Evolutionary conservation across 768 basidiomycete genomes (phyloP), one percentile per base, ranked within the genome.

Genomic region (Tricholoma saponaceum): DNA sequence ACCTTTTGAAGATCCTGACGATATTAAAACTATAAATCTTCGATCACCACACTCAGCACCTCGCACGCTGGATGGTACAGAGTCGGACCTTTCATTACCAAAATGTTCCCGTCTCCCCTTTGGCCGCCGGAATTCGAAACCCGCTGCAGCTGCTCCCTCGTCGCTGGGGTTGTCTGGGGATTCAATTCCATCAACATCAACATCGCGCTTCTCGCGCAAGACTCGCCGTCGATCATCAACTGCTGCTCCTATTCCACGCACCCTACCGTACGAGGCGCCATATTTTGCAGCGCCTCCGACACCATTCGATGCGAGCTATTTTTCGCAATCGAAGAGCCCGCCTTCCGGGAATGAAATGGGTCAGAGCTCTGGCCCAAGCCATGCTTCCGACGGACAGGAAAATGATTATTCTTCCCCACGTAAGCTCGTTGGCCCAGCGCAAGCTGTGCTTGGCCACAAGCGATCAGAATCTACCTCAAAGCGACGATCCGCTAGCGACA

Each of bases 271-370:
- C 54, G 76, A 72, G 47, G 74, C 78, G 26, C 77, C 78, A 5
- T 78, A 78, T 70, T 79, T 79, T 58, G 77, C 76, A 1, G 60
- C 70, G 23, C 77, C 76, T 9, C 77, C 77, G 6, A 58, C 67
- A 18, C 49, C 67, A 30, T 55, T 69, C 12, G 66, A 69, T 23
- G 57, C 60, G 25, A 49, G 30, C 20, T 52, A 52, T 44, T 54
- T 63, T 8, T 67, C 70, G 55, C 51, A 64, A 9, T 66, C 62
- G 23, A 58, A 59, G n/a, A 64, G 67, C 44, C 66, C 67, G 51
- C 70, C 66, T 25, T 66, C 68, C 51, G 64, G 67, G 37, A 66
- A 70, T 43, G 70, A 71, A 25, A 52, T 65, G 28, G 55, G 54
- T 20, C 44, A 54, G 2, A 51, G 55, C 16, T 9, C 28, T 47